Base-by-base conservation (phyloP, 1,284 basidiomycete species). In the Trichosporon sp. region DNA sequence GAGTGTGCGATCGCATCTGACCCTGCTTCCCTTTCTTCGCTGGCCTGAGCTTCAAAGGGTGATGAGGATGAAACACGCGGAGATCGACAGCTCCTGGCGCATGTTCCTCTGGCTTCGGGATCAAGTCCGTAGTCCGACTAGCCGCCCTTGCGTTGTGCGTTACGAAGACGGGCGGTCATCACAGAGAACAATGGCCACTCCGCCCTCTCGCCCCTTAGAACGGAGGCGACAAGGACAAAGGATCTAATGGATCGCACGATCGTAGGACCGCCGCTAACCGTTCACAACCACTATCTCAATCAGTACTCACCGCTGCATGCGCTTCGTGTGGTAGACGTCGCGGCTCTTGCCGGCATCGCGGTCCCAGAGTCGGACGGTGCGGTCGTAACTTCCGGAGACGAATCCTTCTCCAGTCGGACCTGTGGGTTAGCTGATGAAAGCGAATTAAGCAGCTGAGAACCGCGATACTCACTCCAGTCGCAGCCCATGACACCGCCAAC, bases 281-380 rank as follows among this genome's bases (percentile, higher is more conserved):
- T 26, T 26, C 26, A 26, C 26, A 26, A 26, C 26, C 26, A 40
- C 67, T 8, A 10, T 10, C 10, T 4, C 3, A 8, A 59, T 32
- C 46, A 10, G 40, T 8, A 78, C 87, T 67, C 68, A 93, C 91
- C 95, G 89, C 83, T 99, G 96, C 97, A 99, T 99, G 56, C 97
- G 92, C 85, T 98, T 98, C 31, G 94, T 96, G 85, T 99, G 96
- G 82, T 99, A 99, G 4, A 96, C 91, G 81, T 98, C 96, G 21
- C 93, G 90, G 2, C 88, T 88, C 70, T 90, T 90, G 2, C 95
- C 96, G 64, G 89, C 88, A 38, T 93, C 93, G 75, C 94, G 90
- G 75, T 92, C 91, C 96, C 96, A 99, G 81, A 99, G 89, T 67
- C 96, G 87, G 48, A 98, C 87, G 0, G 96, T 98, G 67, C 96